A percentile compares a stretch with the other conserved stretches of the same genome.
These are phyloP conservation scores for Hypsizygus ulmarius DNA, from an alignment of 1,284 basidiomycete species.

Conservation along the genomic window DNA sequence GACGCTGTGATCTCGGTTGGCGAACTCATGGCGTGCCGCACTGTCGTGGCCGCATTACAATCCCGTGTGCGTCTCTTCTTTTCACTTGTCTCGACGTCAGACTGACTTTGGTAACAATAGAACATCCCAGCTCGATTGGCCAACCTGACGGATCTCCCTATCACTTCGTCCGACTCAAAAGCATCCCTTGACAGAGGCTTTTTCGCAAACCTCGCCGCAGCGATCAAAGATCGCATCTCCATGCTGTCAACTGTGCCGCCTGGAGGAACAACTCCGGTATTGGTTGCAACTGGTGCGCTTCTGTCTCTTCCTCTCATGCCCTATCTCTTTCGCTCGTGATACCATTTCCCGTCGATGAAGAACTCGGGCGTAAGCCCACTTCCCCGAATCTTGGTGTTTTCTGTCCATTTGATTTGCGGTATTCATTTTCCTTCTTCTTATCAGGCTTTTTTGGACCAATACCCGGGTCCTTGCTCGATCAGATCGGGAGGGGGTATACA, in stretches of 20 bases:
- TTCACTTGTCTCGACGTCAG: background rate
- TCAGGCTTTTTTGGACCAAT: conserved; percentile 11
- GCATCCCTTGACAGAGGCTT: background rate
- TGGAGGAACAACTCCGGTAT: background rate
- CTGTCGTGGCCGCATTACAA: conserved; percentile 12
- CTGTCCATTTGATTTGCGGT: background rate
- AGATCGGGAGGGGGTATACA: conserved; percentile 12
- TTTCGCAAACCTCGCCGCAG: background rate
- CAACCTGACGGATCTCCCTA: conserved; percentile 6
- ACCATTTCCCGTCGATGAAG: too few species aligned
- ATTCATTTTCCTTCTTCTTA: background rate
- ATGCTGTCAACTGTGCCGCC: background rate
- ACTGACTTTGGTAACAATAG: background rate
- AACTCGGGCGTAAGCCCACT: too few species aligned
- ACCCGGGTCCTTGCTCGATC: conserved; percentile 9
- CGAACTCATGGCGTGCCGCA: conserved; percentile 13
- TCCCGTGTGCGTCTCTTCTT: conserved; percentile 2
- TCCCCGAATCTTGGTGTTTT: too few species aligned
- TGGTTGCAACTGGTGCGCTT: conserved; percentile 6
- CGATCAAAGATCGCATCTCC: background rate
- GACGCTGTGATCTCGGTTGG: conserved; percentile 11
- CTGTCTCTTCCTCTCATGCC: background rate
- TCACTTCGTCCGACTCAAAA: background rate
- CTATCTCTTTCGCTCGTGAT: background rate
- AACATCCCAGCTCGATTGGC: conserved; percentile 5